Evolutionary conservation across 768 basidiomycete species (phyloP).

Genomic region (Panus rudis): DNA sequence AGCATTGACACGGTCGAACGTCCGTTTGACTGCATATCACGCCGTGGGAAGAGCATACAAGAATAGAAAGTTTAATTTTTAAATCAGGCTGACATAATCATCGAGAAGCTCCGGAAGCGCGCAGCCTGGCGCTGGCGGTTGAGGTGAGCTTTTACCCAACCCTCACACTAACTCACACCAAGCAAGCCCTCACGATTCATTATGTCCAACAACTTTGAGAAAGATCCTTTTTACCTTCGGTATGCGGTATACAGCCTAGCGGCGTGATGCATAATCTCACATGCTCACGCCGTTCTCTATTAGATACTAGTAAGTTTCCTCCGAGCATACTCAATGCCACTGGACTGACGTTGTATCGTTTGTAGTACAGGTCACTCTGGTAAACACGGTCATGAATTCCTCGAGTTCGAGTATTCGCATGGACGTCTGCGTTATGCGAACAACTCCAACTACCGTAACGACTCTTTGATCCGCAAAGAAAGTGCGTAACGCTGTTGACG

Average conservation of each 20-base stretch:
- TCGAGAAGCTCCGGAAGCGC: too few species aligned
- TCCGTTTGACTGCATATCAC: too few species aligned
- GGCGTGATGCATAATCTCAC: conserved; percentile 18
- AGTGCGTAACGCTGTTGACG: conserved; percentile 47
- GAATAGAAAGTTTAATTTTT: too few species aligned
- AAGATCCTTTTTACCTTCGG: conserved; percentile 80
- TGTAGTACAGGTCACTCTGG: conserved; percentile 96
- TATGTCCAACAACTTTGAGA: too few species aligned
- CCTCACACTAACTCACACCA: too few species aligned
- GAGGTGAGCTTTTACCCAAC: too few species aligned
- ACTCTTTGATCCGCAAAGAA: conserved; percentile 97
- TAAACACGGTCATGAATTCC: conserved; percentile 95
- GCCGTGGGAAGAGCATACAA: too few species aligned
- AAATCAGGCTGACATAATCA: too few species aligned
- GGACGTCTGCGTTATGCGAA: conserved; percentile 96
- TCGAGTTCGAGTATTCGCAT: conserved; percentile 97
- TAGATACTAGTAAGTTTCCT: conserved; percentile 47
- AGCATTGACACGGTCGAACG: too few species aligned
- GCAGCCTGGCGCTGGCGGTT: too few species aligned
- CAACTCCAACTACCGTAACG: conserved; percentile 98
- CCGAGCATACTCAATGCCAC: conserved; percentile 6
- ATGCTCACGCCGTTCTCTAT: conserved; percentile 14
- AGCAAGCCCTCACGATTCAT: too few species aligned
- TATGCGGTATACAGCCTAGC: conserved; percentile 24
- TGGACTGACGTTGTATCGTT: conserved; percentile 7